Evolutionary conservation across 768 basidiomycete genomes (phyloP), one percentile per base, ranked within the genome.

Genomic region (Pulveroboletus sp.): DNA sequence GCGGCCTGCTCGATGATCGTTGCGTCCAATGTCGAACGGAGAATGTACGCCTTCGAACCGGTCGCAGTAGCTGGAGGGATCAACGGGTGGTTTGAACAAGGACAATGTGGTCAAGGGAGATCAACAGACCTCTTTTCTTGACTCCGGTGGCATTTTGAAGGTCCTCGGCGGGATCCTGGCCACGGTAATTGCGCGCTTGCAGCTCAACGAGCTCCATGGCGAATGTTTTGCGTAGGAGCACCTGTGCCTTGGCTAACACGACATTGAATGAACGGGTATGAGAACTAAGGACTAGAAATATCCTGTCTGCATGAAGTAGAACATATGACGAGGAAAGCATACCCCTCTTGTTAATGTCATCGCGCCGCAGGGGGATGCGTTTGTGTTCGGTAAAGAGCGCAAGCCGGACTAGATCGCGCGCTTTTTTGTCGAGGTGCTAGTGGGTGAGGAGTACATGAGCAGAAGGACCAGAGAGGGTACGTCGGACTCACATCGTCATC

Each of bases 261-360:
- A 62, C 55, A n/a, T 78, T 80, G 69, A 93, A 94, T 0, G 76
- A 58, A 39, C 84, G 76, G 2, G 81, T 64, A 35, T 71, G 57
- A 12, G 72, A 69, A 3, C 75, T 76, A 26, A 83, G 63, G 1
- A 83, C 80, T 81, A 6, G 27, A 38, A 11, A 18, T 2, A 5
- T 37, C 9, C n/a, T 2, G 7, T 37, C 15, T 26, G 39, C 10
- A 30, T 18, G 7, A 15, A 11, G 14, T 7, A 1, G 18, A 12
- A 49, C 0, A 24, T 17, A 38, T 5, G 7, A 14, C 18, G 18
- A 17, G n/a, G 8, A 15, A 12, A 4, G 1, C 30, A 32, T 14
- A 85, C 93, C 82, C 75, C 89, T 89, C 70, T 93, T 93, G 35
- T 76, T 81, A 43, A 94, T 88, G 36, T 95, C 92, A n/a, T 93